Evolutionary conservation across 2,329 filamentous ascomycete genomes (phyloP).

Genomic region (Alternaria novae-zelandiae): DNA sequence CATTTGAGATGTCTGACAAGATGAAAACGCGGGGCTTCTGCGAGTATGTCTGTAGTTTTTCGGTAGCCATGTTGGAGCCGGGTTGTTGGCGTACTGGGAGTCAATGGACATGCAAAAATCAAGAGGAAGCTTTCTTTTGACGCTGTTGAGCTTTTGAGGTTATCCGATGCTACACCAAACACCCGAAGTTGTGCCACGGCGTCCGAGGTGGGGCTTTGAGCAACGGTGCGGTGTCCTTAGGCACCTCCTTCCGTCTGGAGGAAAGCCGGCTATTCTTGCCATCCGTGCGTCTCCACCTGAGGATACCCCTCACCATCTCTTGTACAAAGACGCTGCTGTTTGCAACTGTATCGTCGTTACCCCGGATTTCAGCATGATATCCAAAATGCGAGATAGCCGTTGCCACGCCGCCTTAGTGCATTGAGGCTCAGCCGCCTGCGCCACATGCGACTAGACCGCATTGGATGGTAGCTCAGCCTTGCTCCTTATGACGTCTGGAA

Average conservation of each 20-base stretch:
- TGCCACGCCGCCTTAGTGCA: neutral
- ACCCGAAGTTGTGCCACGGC: constrained; percentile 24
- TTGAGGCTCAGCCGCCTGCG: constrained; percentile 6
- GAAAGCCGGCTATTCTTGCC: constrained; percentile 22
- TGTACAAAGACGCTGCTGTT: neutral
- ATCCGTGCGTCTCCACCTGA: neutral
- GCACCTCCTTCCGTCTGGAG: constrained; percentile 23
- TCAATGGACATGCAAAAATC: neutral
- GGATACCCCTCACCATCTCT: neutral
- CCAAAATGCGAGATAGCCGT: neutral
- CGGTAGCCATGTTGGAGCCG: constrained; percentile 29
- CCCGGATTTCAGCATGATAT: neutral
- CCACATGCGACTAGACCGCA: constrained; percentile 3
- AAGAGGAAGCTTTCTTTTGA: constrained; percentile 1
- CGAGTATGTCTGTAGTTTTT: constrained; percentile 34
- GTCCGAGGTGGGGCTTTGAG: constrained; percentile 21
- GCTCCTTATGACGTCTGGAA: constrained; percentile 9
- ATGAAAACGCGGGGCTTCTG: constrained; percentile 51
- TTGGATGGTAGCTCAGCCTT: constrained; percentile 3
- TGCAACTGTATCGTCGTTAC: neutral
- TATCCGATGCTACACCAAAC: constrained; percentile 23
- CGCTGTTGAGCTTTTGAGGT: constrained; percentile 21
- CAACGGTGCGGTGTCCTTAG: constrained; percentile 17
- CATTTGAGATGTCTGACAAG: constrained; percentile 50
- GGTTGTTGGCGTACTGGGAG: neutral